Percentiles rank a stretch among this genome's conserved stretches.
These are phyloP conservation scores for Cardamine occulta DNA, from an alignment of 345 rosid genomes.

Conservation along the genomic window DNA sequence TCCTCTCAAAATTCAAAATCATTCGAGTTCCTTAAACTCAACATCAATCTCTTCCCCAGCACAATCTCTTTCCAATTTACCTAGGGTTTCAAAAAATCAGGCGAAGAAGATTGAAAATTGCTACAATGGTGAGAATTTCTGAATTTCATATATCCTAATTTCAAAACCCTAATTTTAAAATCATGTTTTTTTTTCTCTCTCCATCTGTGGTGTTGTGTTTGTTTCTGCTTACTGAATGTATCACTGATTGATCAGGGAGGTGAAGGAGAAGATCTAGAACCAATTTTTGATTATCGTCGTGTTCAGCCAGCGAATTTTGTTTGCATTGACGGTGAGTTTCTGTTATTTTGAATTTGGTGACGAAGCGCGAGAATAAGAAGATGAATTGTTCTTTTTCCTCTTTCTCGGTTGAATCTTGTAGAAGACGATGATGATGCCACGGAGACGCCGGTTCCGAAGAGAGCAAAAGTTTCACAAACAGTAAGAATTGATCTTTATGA, in stretches of 20 bases:
- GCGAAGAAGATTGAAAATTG: not conserved
- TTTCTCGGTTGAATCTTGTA: conserved; percentile 22
- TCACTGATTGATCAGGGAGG: conserved; percentile 46
- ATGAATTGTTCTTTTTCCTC: not conserved
- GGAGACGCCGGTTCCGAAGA: conserved; percentile 28
- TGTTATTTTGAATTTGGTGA: not conserved
- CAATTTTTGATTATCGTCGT: conserved; percentile 73
- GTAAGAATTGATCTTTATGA: conserved; percentile 26
- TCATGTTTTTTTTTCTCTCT: not conserved
- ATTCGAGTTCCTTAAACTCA: not conserved
- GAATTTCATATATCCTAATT: not conserved
- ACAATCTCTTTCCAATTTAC: not conserved
- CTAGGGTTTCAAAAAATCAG: conserved; percentile 18
- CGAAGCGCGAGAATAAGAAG: not conserved
- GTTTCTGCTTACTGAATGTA: conserved; percentile 1
- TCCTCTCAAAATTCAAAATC: conserved; percentile 33
- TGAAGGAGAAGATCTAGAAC: conserved; percentile 68
- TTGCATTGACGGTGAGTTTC: conserved; percentile 53
- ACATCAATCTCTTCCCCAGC: not conserved
- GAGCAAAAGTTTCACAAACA: conserved; percentile 18
- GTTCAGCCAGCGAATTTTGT: conserved; percentile 63
- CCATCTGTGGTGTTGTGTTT: not conserved
- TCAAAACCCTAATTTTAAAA: conserved; percentile 25
- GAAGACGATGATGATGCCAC: conserved; percentile 42
- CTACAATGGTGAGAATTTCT: conserved; percentile 33